phyloP scores from a whole-genome alignment of 2,329 filamentous ascomycete genomes.

The Cladophialophora bantiana region DNA sequence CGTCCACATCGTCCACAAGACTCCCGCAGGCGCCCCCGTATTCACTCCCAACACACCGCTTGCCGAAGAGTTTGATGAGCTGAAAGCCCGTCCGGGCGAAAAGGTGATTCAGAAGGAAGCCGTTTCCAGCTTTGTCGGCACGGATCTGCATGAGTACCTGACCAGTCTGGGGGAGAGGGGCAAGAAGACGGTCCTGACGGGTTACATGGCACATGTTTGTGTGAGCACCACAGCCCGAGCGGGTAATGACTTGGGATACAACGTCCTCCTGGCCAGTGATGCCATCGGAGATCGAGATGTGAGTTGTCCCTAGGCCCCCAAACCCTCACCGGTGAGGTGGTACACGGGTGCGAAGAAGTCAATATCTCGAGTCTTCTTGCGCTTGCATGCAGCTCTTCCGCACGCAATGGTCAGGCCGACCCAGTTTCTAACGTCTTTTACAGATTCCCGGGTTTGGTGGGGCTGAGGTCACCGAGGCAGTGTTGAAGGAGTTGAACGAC shows the following conservation, averaged over 20 bases:
- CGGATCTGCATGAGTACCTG: constrained; percentile 64
- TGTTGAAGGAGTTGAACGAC: constrained; percentile 67
- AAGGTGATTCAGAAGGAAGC: constrained; percentile 65
- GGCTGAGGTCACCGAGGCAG: constrained; percentile 59
- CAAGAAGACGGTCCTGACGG: constrained; percentile 65
- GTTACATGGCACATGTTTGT: constrained; percentile 67
- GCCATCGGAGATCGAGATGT: constrained; percentile 68
- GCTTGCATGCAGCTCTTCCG: not conserved
- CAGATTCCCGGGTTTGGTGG: constrained; percentile 66
- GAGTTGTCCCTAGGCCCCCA: not conserved
- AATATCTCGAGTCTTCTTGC: not conserved
- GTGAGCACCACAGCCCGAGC: constrained; percentile 68
- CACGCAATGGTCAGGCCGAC: not conserved
- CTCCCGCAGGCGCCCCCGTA: constrained; percentile 67
- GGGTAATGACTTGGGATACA: constrained; percentile 67
- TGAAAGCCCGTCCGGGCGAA: constrained; percentile 63
- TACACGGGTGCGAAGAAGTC: not conserved
- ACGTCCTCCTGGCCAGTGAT: constrained; percentile 68
- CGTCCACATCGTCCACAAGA: constrained; percentile 68
- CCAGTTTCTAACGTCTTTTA: not conserved
- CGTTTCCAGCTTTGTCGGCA: constrained; percentile 67
- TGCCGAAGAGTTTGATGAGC: constrained; percentile 66
- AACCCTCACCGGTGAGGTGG: not conserved
- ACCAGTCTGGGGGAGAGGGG: constrained; percentile 48
- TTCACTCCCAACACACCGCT: constrained; percentile 69